phyloP scores from a whole-genome alignment of 805 yeast species.

The Komagataella populi region DNA sequence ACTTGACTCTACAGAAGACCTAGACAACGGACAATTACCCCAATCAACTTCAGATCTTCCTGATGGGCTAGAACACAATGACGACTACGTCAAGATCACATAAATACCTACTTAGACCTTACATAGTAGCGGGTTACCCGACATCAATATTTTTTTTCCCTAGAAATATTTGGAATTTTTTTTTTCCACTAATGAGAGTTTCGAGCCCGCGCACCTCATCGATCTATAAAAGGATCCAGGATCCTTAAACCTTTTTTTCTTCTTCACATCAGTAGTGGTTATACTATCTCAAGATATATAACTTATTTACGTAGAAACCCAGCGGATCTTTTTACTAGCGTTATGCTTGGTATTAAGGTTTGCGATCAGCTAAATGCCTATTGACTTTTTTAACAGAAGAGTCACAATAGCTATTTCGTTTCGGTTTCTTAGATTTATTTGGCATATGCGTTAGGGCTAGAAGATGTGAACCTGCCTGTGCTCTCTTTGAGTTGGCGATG shows the following conservation, averaged over 20 bases:
- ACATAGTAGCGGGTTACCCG: background rate
- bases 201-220: background rate
- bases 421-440: slow-evolving; percentile 54
- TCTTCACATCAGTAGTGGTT: slow-evolving; percentile 67
- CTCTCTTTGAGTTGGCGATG: slow-evolving; percentile 13
- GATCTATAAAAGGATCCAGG: background rate
- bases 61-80: slow-evolving; percentile 8
- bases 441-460: slow-evolving; percentile 23
- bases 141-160: background rate
- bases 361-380: slow-evolving; percentile 51
- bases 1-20: background rate
- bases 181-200: background rate
- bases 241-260: slow-evolving; percentile 14
- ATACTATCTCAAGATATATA: slow-evolving; percentile 62
- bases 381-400: slow-evolving; percentile 64
- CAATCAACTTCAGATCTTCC: slow-evolving; percentile 4
- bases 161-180: background rate
- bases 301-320: slow-evolving; percentile 34
- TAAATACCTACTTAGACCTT: background rate
- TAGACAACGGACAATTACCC: background rate
- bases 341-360: slow-evolving; percentile 26
- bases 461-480: slow-evolving; percentile 16
- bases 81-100: slow-evolving; percentile 9
- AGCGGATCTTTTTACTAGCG: slow-evolving; percentile 24
- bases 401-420: slow-evolving; percentile 66